Conservation (phyloP, 768 basidiomycete genomes). For the Epithele typhae region DNA sequence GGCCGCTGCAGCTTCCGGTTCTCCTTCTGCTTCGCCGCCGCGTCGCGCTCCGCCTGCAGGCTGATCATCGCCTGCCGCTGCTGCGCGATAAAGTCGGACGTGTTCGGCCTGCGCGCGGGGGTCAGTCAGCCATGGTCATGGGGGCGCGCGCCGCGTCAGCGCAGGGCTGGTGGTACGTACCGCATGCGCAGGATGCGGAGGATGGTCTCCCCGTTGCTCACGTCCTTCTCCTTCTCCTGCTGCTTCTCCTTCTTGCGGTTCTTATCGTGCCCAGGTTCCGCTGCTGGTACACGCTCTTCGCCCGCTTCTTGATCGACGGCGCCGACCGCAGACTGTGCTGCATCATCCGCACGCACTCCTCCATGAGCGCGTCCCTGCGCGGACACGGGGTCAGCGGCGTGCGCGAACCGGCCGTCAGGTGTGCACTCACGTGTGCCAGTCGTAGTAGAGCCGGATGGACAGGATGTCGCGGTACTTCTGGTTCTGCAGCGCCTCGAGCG, state of each 20-base stretch:
- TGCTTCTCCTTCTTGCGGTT: constrained; percentile 91
- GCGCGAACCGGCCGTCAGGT: not conserved
- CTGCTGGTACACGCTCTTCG: constrained; percentile 89
- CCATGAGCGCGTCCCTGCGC: constrained; percentile 75
- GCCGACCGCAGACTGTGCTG: constrained; percentile 76
- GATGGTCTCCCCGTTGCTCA: constrained; percentile 79
- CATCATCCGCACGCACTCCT: constrained; percentile 95
- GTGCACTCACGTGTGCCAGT: constrained; percentile 80
- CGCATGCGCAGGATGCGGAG: constrained; percentile 95
- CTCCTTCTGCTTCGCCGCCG: constrained; percentile 57
- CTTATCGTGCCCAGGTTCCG: constrained; percentile 96
- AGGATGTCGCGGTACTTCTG: constrained; percentile 91
- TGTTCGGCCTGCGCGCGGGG: constrained; percentile 71
- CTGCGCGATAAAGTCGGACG: constrained; percentile 83
- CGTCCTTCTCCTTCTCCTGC: constrained; percentile 73
- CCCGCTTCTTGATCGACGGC: constrained; percentile 78
- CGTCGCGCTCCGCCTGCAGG: constrained; percentile 82
- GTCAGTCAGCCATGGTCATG: too few species aligned
- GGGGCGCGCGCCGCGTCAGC: too few species aligned
- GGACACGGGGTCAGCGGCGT: not conserved
- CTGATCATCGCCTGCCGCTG: constrained; percentile 78
- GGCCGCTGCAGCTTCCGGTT: constrained; percentile 57
- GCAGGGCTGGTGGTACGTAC: too few species aligned
- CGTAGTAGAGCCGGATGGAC: constrained; percentile 91
- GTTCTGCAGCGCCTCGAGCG: constrained; percentile 83